These are phyloP conservation scores for Fusarium lyarnte DNA, from an alignment of 2,329 filamentous ascomycete species.

Conservation along the genomic window DNA sequence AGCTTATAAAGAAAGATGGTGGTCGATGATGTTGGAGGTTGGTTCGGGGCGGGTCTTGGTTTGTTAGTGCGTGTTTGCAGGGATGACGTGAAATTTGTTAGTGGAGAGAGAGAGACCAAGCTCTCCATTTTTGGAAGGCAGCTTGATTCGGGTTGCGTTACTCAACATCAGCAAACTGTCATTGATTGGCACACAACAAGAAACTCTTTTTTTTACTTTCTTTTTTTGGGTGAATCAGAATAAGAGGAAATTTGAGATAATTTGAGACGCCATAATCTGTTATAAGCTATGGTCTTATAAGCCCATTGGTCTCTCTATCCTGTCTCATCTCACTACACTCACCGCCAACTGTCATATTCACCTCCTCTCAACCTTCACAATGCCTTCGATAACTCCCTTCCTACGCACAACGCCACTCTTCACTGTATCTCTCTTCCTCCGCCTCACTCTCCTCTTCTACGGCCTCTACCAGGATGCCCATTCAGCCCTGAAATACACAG, in stretches of 20 bases:
- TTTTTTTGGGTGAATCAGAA: not conserved
- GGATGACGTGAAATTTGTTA: slow-evolving; percentile 38
- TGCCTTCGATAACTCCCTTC: slow-evolving; percentile 41
- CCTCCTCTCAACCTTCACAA: slow-evolving; percentile 22
- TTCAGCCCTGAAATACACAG: slow-evolving; percentile 95
- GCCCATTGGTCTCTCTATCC: not conserved
- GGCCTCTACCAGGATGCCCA: slow-evolving; percentile 92
- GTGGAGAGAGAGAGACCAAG: not conserved
- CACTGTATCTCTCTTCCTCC: slow-evolving; percentile 69
- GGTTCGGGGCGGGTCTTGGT: slow-evolving; percentile 32
- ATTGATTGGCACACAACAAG: slow-evolving; percentile 24
- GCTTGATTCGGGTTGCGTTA: slow-evolving; percentile 12
- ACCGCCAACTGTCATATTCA: slow-evolving; percentile 43
- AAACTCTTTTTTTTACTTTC: not conserved
- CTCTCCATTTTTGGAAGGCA: slow-evolving; percentile 27
- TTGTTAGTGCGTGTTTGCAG: slow-evolving; percentile 36
- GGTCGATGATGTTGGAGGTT: slow-evolving; percentile 35
- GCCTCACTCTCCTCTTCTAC: slow-evolving; percentile 80
- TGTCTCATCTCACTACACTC: slow-evolving; percentile 14
- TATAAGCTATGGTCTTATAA: slow-evolving; percentile 27
- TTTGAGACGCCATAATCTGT: not conserved
- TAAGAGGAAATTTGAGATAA: not conserved
- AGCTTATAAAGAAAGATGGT: not conserved
- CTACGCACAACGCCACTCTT: slow-evolving; percentile 61
- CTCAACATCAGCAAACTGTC: slow-evolving; percentile 15